phyloP scores from a whole-genome alignment of 164 flowering plant genomes.

The Vitis riparia region DNA sequence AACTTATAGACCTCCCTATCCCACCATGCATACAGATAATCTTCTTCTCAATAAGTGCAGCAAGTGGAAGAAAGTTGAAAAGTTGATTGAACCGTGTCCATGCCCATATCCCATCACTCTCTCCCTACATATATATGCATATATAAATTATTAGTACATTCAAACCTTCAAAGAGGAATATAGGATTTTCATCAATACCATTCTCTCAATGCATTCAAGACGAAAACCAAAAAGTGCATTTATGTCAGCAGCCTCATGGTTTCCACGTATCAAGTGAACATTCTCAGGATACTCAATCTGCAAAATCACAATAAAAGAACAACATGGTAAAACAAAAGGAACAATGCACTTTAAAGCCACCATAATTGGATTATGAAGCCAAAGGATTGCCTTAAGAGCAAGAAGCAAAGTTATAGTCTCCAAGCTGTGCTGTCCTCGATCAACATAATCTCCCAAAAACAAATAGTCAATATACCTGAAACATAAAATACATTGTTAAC shows the following conservation, averaged over 20 bases:
- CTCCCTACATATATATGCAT: constrained; percentile 58
- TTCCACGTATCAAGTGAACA: constrained; percentile 80
- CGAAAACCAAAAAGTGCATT: constrained; percentile 85
- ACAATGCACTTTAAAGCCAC: background rate
- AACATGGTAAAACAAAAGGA: constrained; percentile 1
- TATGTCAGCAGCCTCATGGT: constrained; percentile 99
- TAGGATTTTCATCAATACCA: constrained; percentile 41
- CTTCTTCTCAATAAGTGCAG: constrained; percentile 94
- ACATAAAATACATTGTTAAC: constrained; percentile 13
- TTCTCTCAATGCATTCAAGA: constrained; percentile 78
- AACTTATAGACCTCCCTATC: constrained; percentile 91
- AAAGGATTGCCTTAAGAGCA: constrained; percentile 78
- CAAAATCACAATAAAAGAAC: constrained; percentile 16
- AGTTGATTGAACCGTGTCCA: constrained; percentile 99
- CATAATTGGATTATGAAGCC: background rate
- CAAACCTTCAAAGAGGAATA: constrained; percentile 5
- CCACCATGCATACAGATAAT: constrained; percentile 99
- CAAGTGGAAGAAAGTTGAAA: constrained; percentile 94
- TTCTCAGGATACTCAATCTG: constrained; percentile 82
- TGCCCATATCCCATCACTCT: constrained; percentile 98
- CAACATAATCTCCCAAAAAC: constrained; percentile 98
- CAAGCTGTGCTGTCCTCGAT: constrained; percentile 97
- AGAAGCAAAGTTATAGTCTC: constrained; percentile 88
- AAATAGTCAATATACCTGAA: constrained; percentile 94
- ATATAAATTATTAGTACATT: constrained; percentile 7